These are phyloP conservation scores for Elsinoe batatas DNA, from an alignment of 2,329 filamentous ascomycete species.

Conservation along the genomic window DNA sequence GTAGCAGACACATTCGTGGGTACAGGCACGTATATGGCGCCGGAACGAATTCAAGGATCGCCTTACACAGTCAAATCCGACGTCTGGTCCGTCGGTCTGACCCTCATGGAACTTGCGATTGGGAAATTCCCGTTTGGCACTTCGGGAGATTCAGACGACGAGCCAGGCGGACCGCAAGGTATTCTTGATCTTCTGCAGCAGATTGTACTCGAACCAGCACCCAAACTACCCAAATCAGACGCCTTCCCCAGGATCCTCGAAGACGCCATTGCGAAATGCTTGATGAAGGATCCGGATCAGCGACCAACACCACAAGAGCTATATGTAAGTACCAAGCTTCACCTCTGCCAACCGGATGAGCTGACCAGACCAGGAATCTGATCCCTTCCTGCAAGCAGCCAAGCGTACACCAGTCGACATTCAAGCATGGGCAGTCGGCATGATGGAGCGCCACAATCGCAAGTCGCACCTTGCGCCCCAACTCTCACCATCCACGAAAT, in stretches of 20 bases:
- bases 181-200: slow-evolving; percentile 94
- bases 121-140: slow-evolving; percentile 93
- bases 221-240: slow-evolving; percentile 89
- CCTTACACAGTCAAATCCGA: slow-evolving; percentile 97
- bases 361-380: slow-evolving; percentile 56
- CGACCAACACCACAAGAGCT: slow-evolving; percentile 88
- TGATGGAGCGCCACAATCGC: slow-evolving; percentile 92
- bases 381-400: slow-evolving; percentile 89
- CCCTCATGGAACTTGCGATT: slow-evolving; percentile 94
- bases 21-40: slow-evolving; percentile 98
- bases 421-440: slow-evolving; percentile 80
- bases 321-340: slow-evolving; percentile 53
- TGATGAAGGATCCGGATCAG: slow-evolving; percentile 79
- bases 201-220: slow-evolving; percentile 92
- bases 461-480: slow-evolving; percentile 85
- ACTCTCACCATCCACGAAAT: slow-evolving; percentile 66
- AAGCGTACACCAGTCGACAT: slow-evolving; percentile 94
- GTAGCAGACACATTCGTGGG: slow-evolving; percentile 97
- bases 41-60: slow-evolving; percentile 92
- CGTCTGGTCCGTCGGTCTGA: slow-evolving; percentile 94
- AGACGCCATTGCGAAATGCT: slow-evolving; percentile 93
- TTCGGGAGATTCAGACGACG: slow-evolving; percentile 63
- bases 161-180: slow-evolving; percentile 67
- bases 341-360: slow-evolving; percentile 18
- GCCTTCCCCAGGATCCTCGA: slow-evolving; percentile 92